phyloP scores from a whole-genome alignment of 2,329 filamentous ascomycete genomes.

The Sporothrix dimorphospora region DNA sequence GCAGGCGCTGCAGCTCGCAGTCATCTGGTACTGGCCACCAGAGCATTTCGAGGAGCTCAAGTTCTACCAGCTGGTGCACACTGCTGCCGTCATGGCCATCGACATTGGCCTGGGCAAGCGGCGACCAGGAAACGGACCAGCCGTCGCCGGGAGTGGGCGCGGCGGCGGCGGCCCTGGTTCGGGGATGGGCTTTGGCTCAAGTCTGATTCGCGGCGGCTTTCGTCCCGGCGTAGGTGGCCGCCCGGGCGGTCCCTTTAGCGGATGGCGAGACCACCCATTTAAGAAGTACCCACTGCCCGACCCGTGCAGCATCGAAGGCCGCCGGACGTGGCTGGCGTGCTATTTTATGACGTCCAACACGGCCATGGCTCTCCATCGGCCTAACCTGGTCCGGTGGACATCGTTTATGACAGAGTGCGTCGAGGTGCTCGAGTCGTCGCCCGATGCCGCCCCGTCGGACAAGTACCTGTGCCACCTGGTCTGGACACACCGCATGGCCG shows the following conservation, averaged over 20 bases:
- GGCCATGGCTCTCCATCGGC: slow-evolving; percentile 63
- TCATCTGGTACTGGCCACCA: slow-evolving; percentile 86
- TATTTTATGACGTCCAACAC: slow-evolving; percentile 64
- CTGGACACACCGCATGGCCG: slow-evolving; percentile 64
- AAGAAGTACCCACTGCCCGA: slow-evolving; percentile 52
- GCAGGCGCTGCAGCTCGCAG: slow-evolving; percentile 73
- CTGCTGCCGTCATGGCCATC: slow-evolving; percentile 79
- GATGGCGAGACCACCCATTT: slow-evolving; percentile 49
- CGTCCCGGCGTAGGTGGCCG: not conserved
- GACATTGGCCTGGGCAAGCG: slow-evolving; percentile 72
- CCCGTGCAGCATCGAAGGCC: slow-evolving; percentile 57
- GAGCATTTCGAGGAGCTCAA: slow-evolving; percentile 84
- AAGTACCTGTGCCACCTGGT: slow-evolving; percentile 61
- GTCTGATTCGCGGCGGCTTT: slow-evolving; percentile 30
- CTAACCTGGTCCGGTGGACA: slow-evolving; percentile 62
- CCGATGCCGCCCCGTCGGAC: slow-evolving; percentile 60
- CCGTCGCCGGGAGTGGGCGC: not conserved
- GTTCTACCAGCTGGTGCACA: slow-evolving; percentile 85
- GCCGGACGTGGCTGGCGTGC: slow-evolving; percentile 62
- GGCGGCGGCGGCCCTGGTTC: not conserved
- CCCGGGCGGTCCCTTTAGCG: slow-evolving; percentile 24
- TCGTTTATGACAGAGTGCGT: slow-evolving; percentile 64
- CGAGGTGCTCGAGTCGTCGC: slow-evolving; percentile 56
- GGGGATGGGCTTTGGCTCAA: not conserved
- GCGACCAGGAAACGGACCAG: slow-evolving; percentile 34